These are phyloP conservation scores for Fusarium devonianum DNA, from an alignment of 2,329 filamentous ascomycete genomes.

Conservation along the genomic window DNA sequence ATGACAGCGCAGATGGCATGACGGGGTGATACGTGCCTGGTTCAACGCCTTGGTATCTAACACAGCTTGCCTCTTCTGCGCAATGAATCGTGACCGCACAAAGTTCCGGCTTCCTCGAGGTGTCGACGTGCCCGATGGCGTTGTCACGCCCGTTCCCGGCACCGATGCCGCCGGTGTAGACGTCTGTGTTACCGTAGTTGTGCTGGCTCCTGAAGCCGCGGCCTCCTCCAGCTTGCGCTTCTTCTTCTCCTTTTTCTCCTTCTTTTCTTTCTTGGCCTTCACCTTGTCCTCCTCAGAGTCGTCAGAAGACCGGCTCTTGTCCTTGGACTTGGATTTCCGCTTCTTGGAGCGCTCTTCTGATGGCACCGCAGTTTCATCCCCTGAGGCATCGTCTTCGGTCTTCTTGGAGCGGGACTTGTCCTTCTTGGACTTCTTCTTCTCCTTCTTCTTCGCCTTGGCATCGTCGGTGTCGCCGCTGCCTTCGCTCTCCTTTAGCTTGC, in stretches of 20 bases:
- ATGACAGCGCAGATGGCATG: constrained; percentile 53
- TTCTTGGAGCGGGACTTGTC: constrained; percentile 45
- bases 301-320: constrained; percentile 40
- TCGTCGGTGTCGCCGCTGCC: constrained; percentile 26
- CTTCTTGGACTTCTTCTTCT: constrained; percentile 53
- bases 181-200: constrained; percentile 17
- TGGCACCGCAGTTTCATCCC: constrained; percentile 33
- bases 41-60: constrained; percentile 84
- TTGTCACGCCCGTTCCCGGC: constrained; percentile 49
- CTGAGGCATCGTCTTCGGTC: constrained; percentile 25
- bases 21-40: too few relatives aligned
- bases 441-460: constrained; percentile 41
- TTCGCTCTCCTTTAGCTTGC: constrained; percentile 44
- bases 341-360: constrained; percentile 44
- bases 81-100: constrained; percentile 82
- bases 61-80: constrained; percentile 84
- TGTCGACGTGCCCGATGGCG: constrained; percentile 54
- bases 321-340: constrained; percentile 45
- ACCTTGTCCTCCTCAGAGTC: constrained; percentile 40
- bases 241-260: constrained; percentile 55
- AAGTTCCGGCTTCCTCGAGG: constrained; percentile 69
- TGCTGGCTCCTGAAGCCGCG: constrained; percentile 30
- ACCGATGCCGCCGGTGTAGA: constrained; percentile 41
- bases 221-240: constrained; percentile 58
- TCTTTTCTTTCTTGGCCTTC: constrained; percentile 49